phyloP scores from a whole-genome alignment of 2,329 filamentous ascomycete species.

The Pseudogymnoascus destructans region DNA sequence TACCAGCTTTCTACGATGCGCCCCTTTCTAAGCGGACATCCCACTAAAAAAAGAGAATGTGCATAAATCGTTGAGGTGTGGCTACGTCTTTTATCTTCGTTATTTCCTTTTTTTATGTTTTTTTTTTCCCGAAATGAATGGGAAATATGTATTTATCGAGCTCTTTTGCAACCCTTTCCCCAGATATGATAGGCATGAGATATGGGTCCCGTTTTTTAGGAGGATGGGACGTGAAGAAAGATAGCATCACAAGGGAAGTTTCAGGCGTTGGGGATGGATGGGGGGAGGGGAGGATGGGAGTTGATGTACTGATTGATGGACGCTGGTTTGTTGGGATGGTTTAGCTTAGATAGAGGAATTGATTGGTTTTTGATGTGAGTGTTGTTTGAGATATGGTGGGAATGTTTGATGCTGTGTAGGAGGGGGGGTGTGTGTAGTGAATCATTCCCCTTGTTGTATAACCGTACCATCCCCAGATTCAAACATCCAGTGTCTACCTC shows the following conservation, averaged over 20 bases:
- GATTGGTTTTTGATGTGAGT: not conserved
- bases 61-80: constrained; percentile 11
- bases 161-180: not conserved
- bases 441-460: not conserved
- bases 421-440: no score
- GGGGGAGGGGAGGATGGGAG: not conserved
- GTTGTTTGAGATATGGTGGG: not conserved
- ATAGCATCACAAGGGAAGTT: constrained; percentile 4
- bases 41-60: not conserved
- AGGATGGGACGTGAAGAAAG: not conserved
- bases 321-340: not conserved
- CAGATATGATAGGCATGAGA: constrained; percentile 2
- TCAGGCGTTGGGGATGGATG: not conserved
- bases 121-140: not conserved
- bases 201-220: not conserved
- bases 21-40: not conserved
- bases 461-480: not conserved
- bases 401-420: no score
- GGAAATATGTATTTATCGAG: constrained; percentile 7
- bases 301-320: not conserved
- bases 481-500: not conserved
- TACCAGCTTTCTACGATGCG: not conserved
- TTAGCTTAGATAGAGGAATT: constrained; percentile 6
- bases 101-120: not conserved
- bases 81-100: constrained; percentile 12